phyloP scores from a whole-genome alignment of 805 yeast species.

The Blastobotrys terrestris region DNA sequence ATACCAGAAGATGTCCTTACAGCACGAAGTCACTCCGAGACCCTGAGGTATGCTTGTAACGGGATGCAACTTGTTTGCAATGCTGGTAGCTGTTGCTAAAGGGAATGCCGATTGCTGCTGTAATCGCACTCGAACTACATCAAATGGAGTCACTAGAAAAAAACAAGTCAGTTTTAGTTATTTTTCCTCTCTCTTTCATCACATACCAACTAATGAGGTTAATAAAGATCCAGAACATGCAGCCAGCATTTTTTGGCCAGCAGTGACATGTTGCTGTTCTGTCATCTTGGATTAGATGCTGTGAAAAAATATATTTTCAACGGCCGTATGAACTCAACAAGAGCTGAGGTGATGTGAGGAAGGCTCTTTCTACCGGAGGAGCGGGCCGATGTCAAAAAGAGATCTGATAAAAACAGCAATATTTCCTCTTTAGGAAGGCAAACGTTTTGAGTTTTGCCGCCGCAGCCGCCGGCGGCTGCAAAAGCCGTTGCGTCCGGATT shows the following conservation, averaged over 20 bases:
- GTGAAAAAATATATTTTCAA: not conserved
- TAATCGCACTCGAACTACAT: slow-evolving; percentile 38
- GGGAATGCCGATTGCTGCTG: slow-evolving; percentile 33
- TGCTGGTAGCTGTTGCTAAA: slow-evolving; percentile 35
- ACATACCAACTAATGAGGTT: slow-evolving; percentile 33
- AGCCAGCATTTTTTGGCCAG: slow-evolving; percentile 30
- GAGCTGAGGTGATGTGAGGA: not conserved
- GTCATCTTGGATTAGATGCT: not conserved
- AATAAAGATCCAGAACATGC: slow-evolving; percentile 39
- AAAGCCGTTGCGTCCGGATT: not conserved
- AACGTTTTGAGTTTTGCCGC: not conserved
- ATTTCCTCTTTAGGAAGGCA: not conserved
- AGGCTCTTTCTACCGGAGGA: not conserved
- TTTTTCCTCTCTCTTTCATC: not conserved
- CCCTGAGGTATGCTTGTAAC: slow-evolving; percentile 23
- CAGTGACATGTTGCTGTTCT: slow-evolving; percentile 14
- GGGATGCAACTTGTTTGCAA: slow-evolving; percentile 45
- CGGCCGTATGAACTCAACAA: not conserved
- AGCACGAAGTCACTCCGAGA: slow-evolving; percentile 35
- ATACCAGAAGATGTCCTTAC: slow-evolving; percentile 35
- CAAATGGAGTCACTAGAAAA: slow-evolving; percentile 35
- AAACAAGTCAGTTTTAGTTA: not conserved
- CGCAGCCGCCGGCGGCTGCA: not conserved
- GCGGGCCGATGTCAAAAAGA: not conserved
- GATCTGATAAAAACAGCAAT: not conserved